phyloP scores from a whole-genome alignment of 2,329 filamentous ascomycete genomes.

The Paracoccidioides lutzii region DNA sequence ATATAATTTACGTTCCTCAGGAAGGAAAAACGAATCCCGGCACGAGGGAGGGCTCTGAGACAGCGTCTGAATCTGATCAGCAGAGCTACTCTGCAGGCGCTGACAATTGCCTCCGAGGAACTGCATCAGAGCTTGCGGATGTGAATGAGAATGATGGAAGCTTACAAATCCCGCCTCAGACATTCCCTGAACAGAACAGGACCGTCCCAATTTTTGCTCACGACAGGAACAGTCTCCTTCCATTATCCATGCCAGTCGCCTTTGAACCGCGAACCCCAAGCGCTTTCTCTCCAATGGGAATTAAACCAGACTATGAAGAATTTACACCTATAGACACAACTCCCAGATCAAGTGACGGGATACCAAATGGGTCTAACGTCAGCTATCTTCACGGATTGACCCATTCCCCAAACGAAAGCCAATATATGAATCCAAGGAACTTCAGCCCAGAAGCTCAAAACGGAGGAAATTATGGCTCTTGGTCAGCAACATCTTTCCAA shows the following conservation, averaged over 20 bases:
- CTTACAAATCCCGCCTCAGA: slow-evolving; percentile 5
- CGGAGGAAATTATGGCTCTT: slow-evolving; percentile 17
- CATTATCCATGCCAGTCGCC: not conserved
- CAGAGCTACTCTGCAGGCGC: not conserved
- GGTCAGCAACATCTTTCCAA: slow-evolving; percentile 21
- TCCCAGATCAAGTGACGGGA: not conserved
- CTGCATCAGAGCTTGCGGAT: not conserved
- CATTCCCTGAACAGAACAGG: slow-evolving; percentile 9
- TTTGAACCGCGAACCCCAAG: not conserved
- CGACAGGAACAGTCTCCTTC: slow-evolving; percentile 8
- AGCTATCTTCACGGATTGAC: slow-evolving; percentile 17
- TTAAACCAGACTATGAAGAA: not conserved
- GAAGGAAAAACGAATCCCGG: slow-evolving; percentile 22
- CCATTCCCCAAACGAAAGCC: not conserved
- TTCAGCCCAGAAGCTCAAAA: slow-evolving; percentile 14
- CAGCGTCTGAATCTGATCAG: not conserved
- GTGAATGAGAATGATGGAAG: not conserved
- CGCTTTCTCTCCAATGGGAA: not conserved
- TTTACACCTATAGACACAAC: not conserved
- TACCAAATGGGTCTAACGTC: slow-evolving; percentile 15
- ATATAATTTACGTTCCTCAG: slow-evolving; percentile 27
- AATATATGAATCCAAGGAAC: slow-evolving; percentile 11
- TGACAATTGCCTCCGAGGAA: too few species aligned
- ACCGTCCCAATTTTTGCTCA: slow-evolving; percentile 19
- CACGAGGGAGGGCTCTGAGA: slow-evolving; percentile 18